Evolutionary conservation across 768 basidiomycete species (phyloP).

Genomic region (Podaxis sp.): DNA sequence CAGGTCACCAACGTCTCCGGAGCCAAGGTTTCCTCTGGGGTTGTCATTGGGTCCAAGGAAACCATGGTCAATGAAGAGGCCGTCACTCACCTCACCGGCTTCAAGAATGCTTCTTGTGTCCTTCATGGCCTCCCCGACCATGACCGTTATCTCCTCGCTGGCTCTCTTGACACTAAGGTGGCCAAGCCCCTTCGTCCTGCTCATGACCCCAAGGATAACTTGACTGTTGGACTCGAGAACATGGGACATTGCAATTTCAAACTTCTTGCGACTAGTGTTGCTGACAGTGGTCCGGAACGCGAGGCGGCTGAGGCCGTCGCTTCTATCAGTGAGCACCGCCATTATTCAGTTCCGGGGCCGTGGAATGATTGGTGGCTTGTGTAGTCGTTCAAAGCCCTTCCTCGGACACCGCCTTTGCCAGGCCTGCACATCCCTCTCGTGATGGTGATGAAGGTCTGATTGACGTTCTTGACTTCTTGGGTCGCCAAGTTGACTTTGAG

Average conservation of each 20-base stretch:
- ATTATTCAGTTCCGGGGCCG: background rate
- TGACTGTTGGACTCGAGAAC: no score
- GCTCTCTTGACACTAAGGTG: background rate
- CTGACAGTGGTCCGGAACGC: no score
- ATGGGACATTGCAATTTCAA: no score
- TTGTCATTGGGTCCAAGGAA: background rate
- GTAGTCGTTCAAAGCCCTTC: conserved; percentile 2
- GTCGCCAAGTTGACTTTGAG: background rate
- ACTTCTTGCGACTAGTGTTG: no score
- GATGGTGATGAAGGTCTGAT: background rate
- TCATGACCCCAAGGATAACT: background rate
- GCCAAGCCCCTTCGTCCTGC: background rate
- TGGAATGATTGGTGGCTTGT: background rate
- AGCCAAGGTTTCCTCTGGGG: background rate
- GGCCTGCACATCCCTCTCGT: background rate
- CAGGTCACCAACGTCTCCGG: background rate
- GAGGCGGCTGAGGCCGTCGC: background rate
- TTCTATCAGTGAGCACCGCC: background rate
- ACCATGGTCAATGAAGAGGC: background rate
- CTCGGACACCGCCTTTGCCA: background rate
- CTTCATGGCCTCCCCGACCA: background rate
- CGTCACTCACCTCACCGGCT: background rate
- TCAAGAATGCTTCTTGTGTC: background rate
- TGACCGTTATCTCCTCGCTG: background rate
- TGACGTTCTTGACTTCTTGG: background rate